Conservation (phyloP, 306 rosid species). For the Fagus crenata region DNA sequence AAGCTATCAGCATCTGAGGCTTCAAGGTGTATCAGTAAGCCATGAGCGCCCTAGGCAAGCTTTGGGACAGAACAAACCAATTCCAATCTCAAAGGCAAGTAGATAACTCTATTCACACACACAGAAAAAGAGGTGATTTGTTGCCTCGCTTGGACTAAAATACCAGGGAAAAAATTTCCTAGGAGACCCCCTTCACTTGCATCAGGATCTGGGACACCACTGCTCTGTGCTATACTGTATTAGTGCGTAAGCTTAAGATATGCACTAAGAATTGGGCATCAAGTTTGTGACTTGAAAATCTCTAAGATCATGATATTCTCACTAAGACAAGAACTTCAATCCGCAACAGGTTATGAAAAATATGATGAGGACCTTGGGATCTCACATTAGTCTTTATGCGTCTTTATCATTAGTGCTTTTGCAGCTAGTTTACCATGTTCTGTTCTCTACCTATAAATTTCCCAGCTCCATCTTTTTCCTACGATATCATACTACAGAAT, state of each 20-base stretch:
- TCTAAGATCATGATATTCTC: neutral
- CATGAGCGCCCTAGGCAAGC: neutral
- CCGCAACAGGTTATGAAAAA: neutral
- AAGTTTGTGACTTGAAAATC: neutral
- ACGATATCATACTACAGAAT: neutral
- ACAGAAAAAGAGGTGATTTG: neutral
- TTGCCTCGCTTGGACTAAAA: neutral
- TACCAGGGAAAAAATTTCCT: neutral
- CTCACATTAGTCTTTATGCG: neutral
- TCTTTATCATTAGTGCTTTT: neutral
- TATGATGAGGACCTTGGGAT: neutral
- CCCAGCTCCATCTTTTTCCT: neutral
- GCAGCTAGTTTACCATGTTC: neutral
- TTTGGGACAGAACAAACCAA: neutral
- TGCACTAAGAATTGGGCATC: neutral
- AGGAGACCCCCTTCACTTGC: neutral
- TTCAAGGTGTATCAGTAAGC: neutral
- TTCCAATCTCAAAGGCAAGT: neutral
- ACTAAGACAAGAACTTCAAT: neutral
- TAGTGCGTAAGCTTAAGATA: neutral
- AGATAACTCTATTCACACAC: too few species aligned
- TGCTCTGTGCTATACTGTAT: neutral
- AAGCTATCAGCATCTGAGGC: neutral
- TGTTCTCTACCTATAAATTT: neutral
- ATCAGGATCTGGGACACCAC: neutral